These are phyloP conservation scores for Sutorius australiensis DNA, from an alignment of 768 basidiomycete genomes.

Conservation along the genomic window DNA sequence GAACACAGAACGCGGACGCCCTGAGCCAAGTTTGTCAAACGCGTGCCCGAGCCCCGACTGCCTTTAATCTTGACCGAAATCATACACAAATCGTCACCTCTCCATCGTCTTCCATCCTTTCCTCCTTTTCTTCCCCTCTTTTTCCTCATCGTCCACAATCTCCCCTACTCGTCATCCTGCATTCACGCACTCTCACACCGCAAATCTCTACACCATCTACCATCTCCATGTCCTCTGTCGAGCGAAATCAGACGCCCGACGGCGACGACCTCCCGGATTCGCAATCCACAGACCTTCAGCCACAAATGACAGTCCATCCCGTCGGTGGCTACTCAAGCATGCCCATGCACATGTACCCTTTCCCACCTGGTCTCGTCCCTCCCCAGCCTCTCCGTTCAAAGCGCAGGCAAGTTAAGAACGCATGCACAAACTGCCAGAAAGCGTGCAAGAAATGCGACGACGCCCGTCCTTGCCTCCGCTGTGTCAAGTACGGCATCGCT, in stretches of 20 bases:
- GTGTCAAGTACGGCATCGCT: constrained; percentile 84
- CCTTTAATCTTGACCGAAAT: constrained; percentile 34
- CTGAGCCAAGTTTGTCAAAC: constrained; percentile 34
- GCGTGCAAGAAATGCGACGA: constrained; percentile 93
- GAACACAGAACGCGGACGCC: constrained; percentile 27
- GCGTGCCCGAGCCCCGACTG: constrained; percentile 34
- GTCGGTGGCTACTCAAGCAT: constrained; percentile 46
- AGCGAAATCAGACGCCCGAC: constrained; percentile 39
- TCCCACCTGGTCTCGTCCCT: constrained; percentile 46
- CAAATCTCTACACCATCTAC: constrained; percentile 22
- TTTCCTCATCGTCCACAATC: constrained; percentile 8
- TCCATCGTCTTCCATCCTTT: constrained; percentile 17
- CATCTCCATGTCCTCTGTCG: constrained; percentile 34
- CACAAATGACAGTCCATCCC: constrained; percentile 51
- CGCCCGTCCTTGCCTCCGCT: constrained; percentile 87
- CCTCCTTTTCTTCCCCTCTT: constrained; percentile 2
- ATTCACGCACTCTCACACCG: constrained; percentile 30
- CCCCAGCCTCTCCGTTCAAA: constrained; percentile 60
- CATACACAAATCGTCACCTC: constrained; percentile 29
- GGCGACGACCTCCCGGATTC: constrained; percentile 37
- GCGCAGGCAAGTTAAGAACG: constrained; percentile 87
- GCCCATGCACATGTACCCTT: constrained; percentile 71
- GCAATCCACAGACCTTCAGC: constrained; percentile 37
- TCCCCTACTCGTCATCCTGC: constrained; percentile 26
- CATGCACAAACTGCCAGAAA: constrained; percentile 87